Percentiles rank a stretch among this genome's conserved stretches.
Conservation (phyloP, 768 basidiomycete species). For the Russula olivacea region DNA sequence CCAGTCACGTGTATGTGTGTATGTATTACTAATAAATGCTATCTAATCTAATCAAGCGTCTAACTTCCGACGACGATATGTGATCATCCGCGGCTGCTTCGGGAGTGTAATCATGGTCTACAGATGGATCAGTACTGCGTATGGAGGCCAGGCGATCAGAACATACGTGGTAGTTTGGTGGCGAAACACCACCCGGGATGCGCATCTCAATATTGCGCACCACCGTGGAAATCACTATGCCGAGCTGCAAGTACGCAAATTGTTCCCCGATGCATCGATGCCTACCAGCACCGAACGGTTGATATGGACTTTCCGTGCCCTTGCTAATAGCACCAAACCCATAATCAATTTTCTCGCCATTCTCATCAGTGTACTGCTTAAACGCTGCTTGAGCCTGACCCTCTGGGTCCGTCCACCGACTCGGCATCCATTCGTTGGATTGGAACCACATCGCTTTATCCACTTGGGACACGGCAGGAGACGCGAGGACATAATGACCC, state of each 20-base stretch:
- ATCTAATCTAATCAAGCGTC: conserved; percentile 38
- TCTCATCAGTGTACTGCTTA: conserved; percentile 65
- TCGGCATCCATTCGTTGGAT: conserved; percentile 66
- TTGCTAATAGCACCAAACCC: conserved; percentile 95
- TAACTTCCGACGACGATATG: conserved; percentile 54
- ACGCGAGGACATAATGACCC: conserved; percentile 85
- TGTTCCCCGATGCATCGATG: conserved; percentile 95
- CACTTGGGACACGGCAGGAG: conserved; percentile 79
- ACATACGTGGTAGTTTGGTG: conserved; percentile 86
- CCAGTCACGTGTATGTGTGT: background rate
- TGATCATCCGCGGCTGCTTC: conserved; percentile 56
- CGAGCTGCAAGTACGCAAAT: conserved; percentile 94
- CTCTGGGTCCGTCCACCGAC: conserved; percentile 79
- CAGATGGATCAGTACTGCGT: background rate
- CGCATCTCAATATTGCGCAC: conserved; percentile 71
- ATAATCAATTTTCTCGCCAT: conserved; percentile 89
- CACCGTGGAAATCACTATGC: conserved; percentile 72
- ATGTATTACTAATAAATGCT: background rate
- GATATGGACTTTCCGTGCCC: conserved; percentile 92
- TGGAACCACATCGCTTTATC: conserved; percentile 82
- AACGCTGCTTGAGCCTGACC: conserved; percentile 78
- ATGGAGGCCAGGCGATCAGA: background rate
- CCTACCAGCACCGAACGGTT: conserved; percentile 95
- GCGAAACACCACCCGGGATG: conserved; percentile 63
- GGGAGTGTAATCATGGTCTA: conserved; percentile 96